Percentiles rank a stretch among this genome's conserved stretches.
These are phyloP conservation scores for Penicillium lagena DNA, from an alignment of 495 filamentous ascomycete species.

Conservation along the genomic window DNA sequence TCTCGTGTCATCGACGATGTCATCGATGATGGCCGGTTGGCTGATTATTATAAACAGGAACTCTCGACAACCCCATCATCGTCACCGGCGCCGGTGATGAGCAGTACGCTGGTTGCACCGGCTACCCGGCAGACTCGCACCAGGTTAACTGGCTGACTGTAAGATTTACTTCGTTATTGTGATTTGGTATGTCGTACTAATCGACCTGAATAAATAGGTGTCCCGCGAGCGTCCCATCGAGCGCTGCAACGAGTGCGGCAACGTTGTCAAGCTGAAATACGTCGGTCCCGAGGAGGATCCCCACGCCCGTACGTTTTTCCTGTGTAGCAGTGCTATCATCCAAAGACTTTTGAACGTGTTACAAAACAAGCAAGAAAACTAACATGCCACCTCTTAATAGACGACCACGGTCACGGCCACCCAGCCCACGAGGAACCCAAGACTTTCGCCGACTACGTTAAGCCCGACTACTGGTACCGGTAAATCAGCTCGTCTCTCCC, in stretches of 20 bases:
- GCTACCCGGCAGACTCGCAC: constrained; percentile 88
- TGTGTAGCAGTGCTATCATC: background rate
- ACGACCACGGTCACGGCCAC: constrained; percentile 44
- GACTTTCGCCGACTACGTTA: constrained; percentile 89
- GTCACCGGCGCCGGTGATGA: constrained; percentile 89
- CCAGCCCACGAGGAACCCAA: constrained; percentile 72
- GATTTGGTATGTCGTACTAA: too few relatives aligned
- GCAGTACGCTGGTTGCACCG: constrained; percentile 95
- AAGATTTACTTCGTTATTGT: constrained; percentile 24
- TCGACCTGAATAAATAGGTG: constrained; percentile 42
- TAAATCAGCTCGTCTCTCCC: constrained; percentile 23
- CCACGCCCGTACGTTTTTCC: constrained; percentile 41
- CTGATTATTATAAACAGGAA: constrained; percentile 49
- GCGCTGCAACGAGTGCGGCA: constrained; percentile 93
- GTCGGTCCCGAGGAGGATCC: constrained; percentile 70
- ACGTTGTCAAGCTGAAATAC: constrained; percentile 95
- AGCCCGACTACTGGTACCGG: constrained; percentile 81
- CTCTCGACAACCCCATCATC: constrained; percentile 80
- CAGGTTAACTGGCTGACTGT: constrained; percentile 83
- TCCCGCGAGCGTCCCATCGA: constrained; percentile 84
- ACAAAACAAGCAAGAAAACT: too few relatives aligned
- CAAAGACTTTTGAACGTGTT: background rate
- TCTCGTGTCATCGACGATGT: background rate
- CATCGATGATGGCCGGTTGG: constrained; percentile 1
- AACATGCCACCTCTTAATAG: too few relatives aligned